Conservation (phyloP, 208 protist species). For the Acanthamoeba lenticulata region DNA sequence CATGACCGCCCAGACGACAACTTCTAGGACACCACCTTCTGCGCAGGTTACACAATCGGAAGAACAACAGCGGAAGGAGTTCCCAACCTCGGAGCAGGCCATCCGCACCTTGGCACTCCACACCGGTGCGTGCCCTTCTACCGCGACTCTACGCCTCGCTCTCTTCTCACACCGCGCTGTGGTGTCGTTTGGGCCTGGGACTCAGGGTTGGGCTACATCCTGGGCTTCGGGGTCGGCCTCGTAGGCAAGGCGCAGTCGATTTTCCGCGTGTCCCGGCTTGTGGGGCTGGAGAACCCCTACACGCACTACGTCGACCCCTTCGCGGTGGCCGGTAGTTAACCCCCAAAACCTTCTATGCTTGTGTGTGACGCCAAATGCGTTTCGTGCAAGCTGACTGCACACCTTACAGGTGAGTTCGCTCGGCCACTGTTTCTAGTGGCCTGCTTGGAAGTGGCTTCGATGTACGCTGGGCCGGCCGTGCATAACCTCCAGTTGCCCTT, state of each 20-base stretch:
- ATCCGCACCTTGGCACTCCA: conserved; percentile 5
- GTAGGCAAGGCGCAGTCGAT: not conserved
- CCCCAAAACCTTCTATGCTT: not conserved
- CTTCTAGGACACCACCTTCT: not conserved
- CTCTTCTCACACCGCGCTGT: too few relatives aligned
- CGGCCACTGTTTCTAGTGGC: conserved; percentile 34
- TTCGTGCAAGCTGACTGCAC: not conserved
- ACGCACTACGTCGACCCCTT: conserved; percentile 32
- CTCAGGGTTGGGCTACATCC: conserved; percentile 1
- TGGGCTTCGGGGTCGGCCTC: not conserved
- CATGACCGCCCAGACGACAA: not conserved
- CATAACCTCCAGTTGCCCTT: not conserved
- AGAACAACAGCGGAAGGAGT: not conserved
- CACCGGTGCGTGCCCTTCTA: not conserved
- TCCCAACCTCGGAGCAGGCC: not conserved
- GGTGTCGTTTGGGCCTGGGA: too few relatives aligned
- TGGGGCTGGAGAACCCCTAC: not conserved
- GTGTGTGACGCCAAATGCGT: not conserved
- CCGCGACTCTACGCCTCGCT: too few relatives aligned
- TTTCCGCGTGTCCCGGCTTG: not conserved
- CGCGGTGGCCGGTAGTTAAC: not conserved
- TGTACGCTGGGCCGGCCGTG: not conserved
- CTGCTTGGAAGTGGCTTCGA: not conserved
- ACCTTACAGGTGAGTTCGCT: not conserved
- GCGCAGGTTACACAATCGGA: not conserved